Base-by-base conservation (phyloP, 306 rosid genomes). In the Corylus heterophylla region DNA sequence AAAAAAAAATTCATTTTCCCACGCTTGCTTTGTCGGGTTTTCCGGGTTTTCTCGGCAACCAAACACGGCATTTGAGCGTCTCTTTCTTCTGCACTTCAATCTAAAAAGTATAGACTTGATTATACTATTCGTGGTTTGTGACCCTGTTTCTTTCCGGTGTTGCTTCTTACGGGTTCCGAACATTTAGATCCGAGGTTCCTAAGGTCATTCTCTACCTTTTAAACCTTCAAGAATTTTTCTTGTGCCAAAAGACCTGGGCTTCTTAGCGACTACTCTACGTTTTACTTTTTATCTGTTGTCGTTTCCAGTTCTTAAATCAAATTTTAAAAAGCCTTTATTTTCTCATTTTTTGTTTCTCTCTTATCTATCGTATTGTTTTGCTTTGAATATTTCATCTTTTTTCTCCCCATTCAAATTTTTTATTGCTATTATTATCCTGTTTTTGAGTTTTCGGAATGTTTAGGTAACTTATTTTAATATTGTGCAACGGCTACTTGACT, bases 121-220 rank as follows among this genome's bases (percentile, higher is more conserved):
- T 64, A 5, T 27, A n/a, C 54, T 42, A 29, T 78, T 71, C 63
- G 55, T 70, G 58, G 56, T 70, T 74, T 78, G n/a, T 67, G 70
- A 66, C 59, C 75, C 58, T 75, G 22, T 74, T 71, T 10, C 51
- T 37, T 70, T 74, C 58, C 62, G 69, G 74, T 16, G 8, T 66
- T 16, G 71, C 14, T 66, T 39, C 22, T 37, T 35, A 66, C 37
- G 8, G 71, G 50, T 17, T 67, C 71, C 69, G 49, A 76, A 62
- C 81, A 76, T 55, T 85, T 87, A 84, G 98, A 94, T 94, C 97
- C 90, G 72, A 74, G 76, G 86, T 76, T 62, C 68, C 17, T 67
- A 42, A 67, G 51, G 50, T 42, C 72, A 67, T 42, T 9, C 48
- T 42, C 51, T 42, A 37, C 50, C 27, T 37, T 37, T 67, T 67